Percentiles rank a stretch among this genome's conserved stretches.
Evolutionary conservation across 768 basidiomycete genomes (phyloP).

Genomic region (Trametopsis cervina): DNA sequence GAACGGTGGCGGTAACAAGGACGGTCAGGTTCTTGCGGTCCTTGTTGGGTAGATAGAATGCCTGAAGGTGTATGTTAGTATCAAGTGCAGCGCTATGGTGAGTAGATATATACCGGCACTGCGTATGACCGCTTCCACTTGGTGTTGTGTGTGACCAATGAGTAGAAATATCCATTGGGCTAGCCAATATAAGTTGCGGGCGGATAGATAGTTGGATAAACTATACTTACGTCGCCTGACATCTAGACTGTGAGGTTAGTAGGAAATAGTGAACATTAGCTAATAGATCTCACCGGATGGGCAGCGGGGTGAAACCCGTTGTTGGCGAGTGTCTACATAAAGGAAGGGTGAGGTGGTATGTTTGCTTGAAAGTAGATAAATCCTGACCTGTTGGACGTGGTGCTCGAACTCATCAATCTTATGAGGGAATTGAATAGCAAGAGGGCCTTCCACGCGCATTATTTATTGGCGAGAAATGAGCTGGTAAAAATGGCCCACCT

Average conservation of each 20-base stretch:
- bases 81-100: background rate
- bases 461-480: background rate
- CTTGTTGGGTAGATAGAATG: background rate
- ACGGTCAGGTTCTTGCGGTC: conserved; percentile 1
- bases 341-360: background rate
- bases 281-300: background rate
- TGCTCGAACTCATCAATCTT: background rate
- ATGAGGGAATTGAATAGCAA: background rate
- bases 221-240: conserved; percentile 16
- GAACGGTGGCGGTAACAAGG: background rate
- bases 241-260: conserved; percentile 6
- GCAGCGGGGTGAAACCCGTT: background rate
- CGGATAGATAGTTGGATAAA: background rate
- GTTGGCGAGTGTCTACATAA: background rate
- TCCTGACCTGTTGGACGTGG: background rate
- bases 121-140: conserved; percentile 17
- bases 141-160: conserved; percentile 14
- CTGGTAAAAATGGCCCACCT: background rate
- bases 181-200: background rate
- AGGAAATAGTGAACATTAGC: too few species aligned
- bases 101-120: conserved; percentile 24
- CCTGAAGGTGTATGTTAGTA: background rate
- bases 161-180: conserved; percentile 13
- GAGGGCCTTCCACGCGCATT: background rate
- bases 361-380: background rate